Conservation (phyloP, 2,329 filamentous ascomycete genomes). For the Microascus cirrosus region DNA sequence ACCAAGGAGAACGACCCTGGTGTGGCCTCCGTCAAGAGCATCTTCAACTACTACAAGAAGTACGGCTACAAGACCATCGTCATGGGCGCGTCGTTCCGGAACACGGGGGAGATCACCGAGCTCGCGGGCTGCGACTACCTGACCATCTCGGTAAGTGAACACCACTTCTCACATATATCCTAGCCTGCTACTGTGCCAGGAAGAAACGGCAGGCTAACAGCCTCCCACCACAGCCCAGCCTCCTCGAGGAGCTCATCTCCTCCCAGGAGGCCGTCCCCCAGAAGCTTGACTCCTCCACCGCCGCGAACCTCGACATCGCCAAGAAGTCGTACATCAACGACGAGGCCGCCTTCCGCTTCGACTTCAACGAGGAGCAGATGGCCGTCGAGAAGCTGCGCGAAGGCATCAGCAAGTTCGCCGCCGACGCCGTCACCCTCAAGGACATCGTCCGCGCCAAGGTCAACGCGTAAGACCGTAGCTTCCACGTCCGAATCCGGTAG, state of each 20-base stretch:
- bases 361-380: conserved; percentile 99
- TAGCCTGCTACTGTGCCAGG: no score
- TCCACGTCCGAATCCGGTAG: neutral
- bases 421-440: conserved; percentile 91
- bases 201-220: conserved; percentile 7
- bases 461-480: conserved; percentile 21
- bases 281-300: conserved; percentile 72
- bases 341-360: conserved; percentile 90
- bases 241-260: conserved; percentile 90
- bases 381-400: conserved; percentile 98
- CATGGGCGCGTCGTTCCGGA: conserved; percentile 99
- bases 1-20: conserved; percentile 82
- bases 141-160: conserved; percentile 72
- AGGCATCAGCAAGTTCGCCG: conserved; percentile 98
- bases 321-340: conserved; percentile 87
- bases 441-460: conserved; percentile 84
- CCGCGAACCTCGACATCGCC: conserved; percentile 60
- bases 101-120: conserved; percentile 92
- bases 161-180: no score
- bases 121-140: conserved; percentile 97
- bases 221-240: conserved; percentile 53
- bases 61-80: conserved; percentile 98
- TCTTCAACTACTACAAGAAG: conserved; percentile 99
- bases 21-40: conserved; percentile 83
- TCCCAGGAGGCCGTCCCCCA: conserved; percentile 70